Base-by-base conservation (phyloP, 805 yeast species). In the Candida silvicultrix region DNA sequence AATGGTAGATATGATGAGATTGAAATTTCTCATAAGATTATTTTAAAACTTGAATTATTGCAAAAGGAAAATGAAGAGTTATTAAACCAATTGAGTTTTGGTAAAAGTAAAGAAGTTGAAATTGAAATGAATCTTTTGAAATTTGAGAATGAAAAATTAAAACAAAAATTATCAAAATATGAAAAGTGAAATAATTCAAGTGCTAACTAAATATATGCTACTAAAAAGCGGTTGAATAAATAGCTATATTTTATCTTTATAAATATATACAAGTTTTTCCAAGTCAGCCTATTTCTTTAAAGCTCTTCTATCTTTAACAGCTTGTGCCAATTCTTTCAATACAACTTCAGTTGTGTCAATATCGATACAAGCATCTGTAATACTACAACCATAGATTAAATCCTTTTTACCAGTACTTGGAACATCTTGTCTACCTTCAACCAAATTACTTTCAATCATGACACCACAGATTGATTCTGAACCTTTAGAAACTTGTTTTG, bases 331-430 rank as follows among this genome's bases (percentile, higher is more conserved):
- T 43, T 73, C 70, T 43, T 73, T 75, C 56, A 92, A 74, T 45
- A 89, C 92, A 22, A 65, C 68, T 42, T 75, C 92, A 16, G 99
- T 92, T 42, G 80, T 73, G 45, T 85, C 94, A 89, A 96, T 88
- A 49, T 88, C 78, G 49, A 92, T 89, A 75, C 99, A 92, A 29
- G 97, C 96, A 67, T 92, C 99, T n/a, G 99, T 92, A 58, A 92
- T 89, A 28, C 96, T 86, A 52, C 89, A 87, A 51, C 99, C 99
- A 69, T 92, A 92, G 60, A 85, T 79, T 68, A 92, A 78, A 20
- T 74, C 78, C 45, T 74, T 74, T 62, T 84, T 83, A 45, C 96
- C 96, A 44, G 82, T 84, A 47, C 78, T 71, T 41, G 87, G 78
- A 49, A 89, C 89, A 60, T 85, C 82, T 73, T 94, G 99, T 70